These are phyloP conservation scores for Daldinia caldariorum DNA, from an alignment of 495 filamentous ascomycete species.

Conservation along the genomic window DNA sequence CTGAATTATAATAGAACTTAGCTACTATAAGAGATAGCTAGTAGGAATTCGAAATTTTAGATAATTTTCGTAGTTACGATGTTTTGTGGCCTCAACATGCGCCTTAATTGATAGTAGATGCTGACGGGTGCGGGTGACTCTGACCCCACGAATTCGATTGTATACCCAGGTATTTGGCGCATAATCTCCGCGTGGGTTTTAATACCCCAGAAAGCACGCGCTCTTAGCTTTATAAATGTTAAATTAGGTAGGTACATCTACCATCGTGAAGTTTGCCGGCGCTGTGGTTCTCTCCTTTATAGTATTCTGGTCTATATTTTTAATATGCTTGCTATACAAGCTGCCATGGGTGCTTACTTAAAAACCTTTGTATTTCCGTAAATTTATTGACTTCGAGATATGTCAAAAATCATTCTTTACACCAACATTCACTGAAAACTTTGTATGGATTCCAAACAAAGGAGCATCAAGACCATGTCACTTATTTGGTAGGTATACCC, in stretches of 20 bases:
- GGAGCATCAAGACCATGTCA: background rate
- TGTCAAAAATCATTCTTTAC: background rate
- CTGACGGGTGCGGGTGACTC: conserved; percentile 1
- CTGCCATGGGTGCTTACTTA: background rate
- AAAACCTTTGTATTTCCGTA: background rate
- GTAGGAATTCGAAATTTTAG: background rate
- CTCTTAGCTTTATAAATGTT: conserved; percentile 2
- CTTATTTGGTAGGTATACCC: background rate
- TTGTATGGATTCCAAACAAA: background rate
- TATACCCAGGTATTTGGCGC: conserved; percentile 35
- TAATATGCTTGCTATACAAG: too few relatives aligned
- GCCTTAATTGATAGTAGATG: conserved; percentile 12
- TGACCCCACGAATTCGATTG: conserved; percentile 36
- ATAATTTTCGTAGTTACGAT: background rate
- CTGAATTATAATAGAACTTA: background rate
- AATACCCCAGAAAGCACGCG: conserved; percentile 31
- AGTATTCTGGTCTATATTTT: background rate
- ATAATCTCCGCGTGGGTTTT: conserved; percentile 34
- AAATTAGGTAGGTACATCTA: background rate
- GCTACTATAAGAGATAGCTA: too few relatives aligned
- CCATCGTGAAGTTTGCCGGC: background rate
- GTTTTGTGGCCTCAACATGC: background rate
- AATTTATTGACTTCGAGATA: background rate
- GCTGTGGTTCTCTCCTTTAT: background rate
- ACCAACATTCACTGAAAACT: background rate